These are phyloP conservation scores for Ogataea polymorpha DNA, from an alignment of 805 yeast species.

Conservation along the genomic window DNA sequence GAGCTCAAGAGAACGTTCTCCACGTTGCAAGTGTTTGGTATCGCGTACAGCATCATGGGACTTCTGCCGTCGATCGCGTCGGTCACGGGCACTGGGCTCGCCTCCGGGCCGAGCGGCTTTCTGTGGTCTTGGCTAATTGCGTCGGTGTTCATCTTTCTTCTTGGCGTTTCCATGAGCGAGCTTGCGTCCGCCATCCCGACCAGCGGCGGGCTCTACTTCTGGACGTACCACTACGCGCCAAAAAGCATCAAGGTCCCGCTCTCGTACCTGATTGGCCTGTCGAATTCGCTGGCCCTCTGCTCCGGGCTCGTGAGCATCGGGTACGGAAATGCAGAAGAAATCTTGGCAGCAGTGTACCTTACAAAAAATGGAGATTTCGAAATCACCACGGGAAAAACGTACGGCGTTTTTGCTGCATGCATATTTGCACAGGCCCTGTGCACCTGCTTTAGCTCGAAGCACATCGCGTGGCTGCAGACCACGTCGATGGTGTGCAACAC, in stretches of 20 bases:
- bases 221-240: constrained; percentile 69
- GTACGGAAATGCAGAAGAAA: constrained; percentile 63
- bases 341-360: constrained; percentile 54
- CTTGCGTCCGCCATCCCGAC: constrained; percentile 71
- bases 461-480: constrained; percentile 57
- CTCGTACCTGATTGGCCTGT: constrained; percentile 62
- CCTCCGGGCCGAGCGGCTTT: constrained; percentile 62
- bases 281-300: constrained; percentile 63
- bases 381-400: constrained; percentile 50
- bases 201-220: constrained; percentile 69
- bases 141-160: constrained; percentile 49
- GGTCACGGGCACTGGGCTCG: constrained; percentile 47
- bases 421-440: constrained; percentile 48
- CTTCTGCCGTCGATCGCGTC: constrained; percentile 63
- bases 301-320: constrained; percentile 67
- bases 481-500: constrained; percentile 55
- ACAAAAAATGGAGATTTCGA: constrained; percentile 51
- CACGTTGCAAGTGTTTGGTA: constrained; percentile 63
- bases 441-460: constrained; percentile 55
- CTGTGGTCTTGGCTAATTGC: constrained; percentile 75
- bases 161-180: constrained; percentile 65
- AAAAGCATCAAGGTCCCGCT: constrained; percentile 46
- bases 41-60: constrained; percentile 73
- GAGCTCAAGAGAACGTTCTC: constrained; percentile 61
- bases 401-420: constrained; percentile 66